Evolutionary conservation across 164 flowering plant species (phyloP), one percentile per base, ranked within the genome.

Genomic region (Tinospora cordifolia): DNA sequence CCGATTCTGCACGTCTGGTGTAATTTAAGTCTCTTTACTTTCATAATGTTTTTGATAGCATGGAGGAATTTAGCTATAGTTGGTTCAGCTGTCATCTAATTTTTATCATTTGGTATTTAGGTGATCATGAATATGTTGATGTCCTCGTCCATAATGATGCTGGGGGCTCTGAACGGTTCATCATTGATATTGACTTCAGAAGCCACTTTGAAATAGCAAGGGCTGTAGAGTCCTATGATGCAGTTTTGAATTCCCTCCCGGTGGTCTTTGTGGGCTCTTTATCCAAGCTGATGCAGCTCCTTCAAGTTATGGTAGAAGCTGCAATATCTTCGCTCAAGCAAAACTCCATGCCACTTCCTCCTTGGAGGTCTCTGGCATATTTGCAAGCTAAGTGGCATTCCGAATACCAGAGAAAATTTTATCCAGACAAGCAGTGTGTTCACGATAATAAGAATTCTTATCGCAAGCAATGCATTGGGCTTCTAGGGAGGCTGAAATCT

Each of bases 161-260:
- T 54, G 90, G 86, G 51, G 76, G 54, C 72, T 72, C 85, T 21
- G 93, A 89, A 62, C 92, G 96, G 21, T 44, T 90, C 69, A 88
- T 93, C 8, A 81, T 93, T 68, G 97, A 93, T 69, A 80, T 91
- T 17, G 97, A 93, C 74, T 93, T 93, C 73, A 79, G 82, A 62
- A 93, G 98, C 80, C 96, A 93, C 75, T 93, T 93, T 76, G 98
- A 93, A 77, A 93, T 93, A 70, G 98, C 98, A 41, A 84, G 98
- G 79, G 92, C 98, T 39, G 89, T 90, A 10, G 82, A 84, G 19
- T 89, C 94, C n/a, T 93, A 93, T 58, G 85, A 88, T 38, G 75
- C 80, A 63, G 78, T 93, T 72, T 71, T 90, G 79, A 85, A 81
- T 69, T 82, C 87, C 30, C 92, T 93, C 64, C 97, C 98, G 0